A percentile compares a stretch with the other conserved stretches of the same genome.
Conservation (phyloP, 495 filamentous ascomycete genomes). For the Aspergillus carlsbadensis region DNA sequence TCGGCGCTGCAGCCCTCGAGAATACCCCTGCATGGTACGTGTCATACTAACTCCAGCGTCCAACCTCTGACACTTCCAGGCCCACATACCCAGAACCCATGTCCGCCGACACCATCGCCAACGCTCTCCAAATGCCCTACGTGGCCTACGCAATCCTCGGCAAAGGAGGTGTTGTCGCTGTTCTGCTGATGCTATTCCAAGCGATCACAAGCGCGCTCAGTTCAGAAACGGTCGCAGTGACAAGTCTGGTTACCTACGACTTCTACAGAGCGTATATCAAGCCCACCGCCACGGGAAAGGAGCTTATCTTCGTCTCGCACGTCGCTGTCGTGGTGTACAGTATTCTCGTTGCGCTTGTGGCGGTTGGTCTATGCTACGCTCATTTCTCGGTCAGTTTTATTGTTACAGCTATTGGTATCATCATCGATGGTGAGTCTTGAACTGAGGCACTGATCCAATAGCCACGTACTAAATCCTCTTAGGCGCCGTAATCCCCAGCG, state of each 20-base stretch:
- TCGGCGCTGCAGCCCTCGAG: conserved; percentile 48
- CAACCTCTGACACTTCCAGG: conserved; percentile 23
- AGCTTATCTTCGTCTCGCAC: conserved; percentile 50
- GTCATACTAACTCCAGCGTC: too few relatives aligned
- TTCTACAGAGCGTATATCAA: conserved; percentile 56
- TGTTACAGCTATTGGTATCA: too few relatives aligned
- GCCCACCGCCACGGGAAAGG: conserved; percentile 37
- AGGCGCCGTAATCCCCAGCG: too few relatives aligned
- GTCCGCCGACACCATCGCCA: conserved; percentile 38
- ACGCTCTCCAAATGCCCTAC: conserved; percentile 46
- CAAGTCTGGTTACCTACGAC: conserved; percentile 55
- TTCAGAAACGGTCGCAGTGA: conserved; percentile 54
- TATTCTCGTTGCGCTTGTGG: too few relatives aligned
- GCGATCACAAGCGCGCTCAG: conserved; percentile 50
- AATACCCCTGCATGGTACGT: not conserved
- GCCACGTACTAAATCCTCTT: too few relatives aligned
- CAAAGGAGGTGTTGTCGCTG: conserved; percentile 45
- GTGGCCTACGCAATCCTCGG: conserved; percentile 49
- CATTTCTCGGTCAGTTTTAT: too few relatives aligned
- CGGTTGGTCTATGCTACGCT: too few relatives aligned
- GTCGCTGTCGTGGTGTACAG: conserved; percentile 1
- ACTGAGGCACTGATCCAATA: too few relatives aligned
- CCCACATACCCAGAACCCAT: conserved; percentile 55
- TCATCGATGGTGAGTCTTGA: too few relatives aligned
- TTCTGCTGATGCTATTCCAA: conserved; percentile 53